A percentile compares a stretch with the other conserved stretches of the same genome.
Evolutionary conservation across 257 asterid genomes (phyloP).

Genomic region (Perilla frutescens): DNA sequence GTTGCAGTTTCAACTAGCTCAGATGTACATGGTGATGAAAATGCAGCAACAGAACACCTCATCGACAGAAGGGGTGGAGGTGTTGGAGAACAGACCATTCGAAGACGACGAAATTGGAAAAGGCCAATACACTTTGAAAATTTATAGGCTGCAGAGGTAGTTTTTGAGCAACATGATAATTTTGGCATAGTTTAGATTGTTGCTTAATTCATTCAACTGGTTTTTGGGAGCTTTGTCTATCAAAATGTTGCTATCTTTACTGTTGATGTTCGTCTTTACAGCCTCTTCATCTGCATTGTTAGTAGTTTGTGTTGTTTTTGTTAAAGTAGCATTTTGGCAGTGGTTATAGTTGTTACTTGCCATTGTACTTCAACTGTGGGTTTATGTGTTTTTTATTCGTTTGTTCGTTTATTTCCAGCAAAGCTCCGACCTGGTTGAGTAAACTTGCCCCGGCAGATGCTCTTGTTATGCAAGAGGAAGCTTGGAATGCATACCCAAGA

Average conservation of each 20-base stretch:
- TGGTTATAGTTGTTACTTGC: background rate
- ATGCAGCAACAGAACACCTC: conserved; percentile 85
- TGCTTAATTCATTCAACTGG: conserved; percentile 9
- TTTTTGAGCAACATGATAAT: conserved; percentile 7
- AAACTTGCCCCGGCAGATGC: conserved; percentile 80
- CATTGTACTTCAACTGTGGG: background rate
- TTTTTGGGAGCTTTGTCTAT: background rate
- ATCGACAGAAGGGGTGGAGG: conserved; percentile 91
- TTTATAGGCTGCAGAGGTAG: conserved; percentile 80
- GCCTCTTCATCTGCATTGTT: background rate
- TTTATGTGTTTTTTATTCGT: background rate
- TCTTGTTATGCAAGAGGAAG: conserved; percentile 91
- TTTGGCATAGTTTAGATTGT: background rate
- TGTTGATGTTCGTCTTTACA: conserved; percentile 11
- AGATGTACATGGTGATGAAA: conserved; percentile 88
- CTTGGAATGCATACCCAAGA: conserved; percentile 92
- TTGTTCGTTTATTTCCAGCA: conserved; percentile 53
- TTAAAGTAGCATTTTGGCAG: background rate
- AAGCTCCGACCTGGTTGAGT: conserved; percentile 86
- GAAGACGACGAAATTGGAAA: conserved; percentile 72
- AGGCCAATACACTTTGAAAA: conserved; percentile 81
- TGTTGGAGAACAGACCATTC: conserved; percentile 80
- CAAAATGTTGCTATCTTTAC: background rate
- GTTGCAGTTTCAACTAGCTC: conserved; percentile 87
- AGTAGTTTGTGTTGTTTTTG: conserved; percentile 1